phyloP scores from a whole-genome alignment of 129 eudicot species.

The Artemisia tridentata region DNA sequence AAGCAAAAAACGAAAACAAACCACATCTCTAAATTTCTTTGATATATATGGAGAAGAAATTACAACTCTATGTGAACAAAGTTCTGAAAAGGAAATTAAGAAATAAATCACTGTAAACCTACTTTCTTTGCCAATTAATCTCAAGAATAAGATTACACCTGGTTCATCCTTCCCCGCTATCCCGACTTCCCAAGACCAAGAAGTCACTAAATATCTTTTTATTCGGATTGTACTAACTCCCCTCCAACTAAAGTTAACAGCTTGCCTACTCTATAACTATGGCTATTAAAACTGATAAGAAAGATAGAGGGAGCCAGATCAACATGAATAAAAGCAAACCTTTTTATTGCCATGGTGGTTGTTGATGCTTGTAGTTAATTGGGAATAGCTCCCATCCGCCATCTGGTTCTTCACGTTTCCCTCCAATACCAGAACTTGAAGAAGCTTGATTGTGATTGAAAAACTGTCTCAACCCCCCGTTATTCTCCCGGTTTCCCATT shows the following conservation, averaged over 20 bases:
- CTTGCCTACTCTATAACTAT: constrained; percentile 39
- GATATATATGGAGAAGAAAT: constrained; percentile 25
- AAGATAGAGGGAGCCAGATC: constrained; percentile 29
- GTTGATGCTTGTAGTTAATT: constrained; percentile 40
- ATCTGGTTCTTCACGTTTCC: constrained; percentile 40
- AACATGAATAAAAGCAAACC: constrained; percentile 22
- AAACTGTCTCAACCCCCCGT: constrained; percentile 45
- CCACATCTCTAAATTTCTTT: constrained; percentile 13
- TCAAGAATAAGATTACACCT: constrained; percentile 30
- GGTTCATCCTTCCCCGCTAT: constrained; percentile 2
- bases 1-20: background rate
- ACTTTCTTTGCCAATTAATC: constrained; percentile 36
- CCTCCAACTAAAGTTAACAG: constrained; percentile 40
- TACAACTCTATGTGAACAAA: constrained; percentile 40
- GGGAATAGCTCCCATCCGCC: constrained; percentile 40
- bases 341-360: constrained; percentile 41
- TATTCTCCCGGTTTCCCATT: constrained; percentile 50
- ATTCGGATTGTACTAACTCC: constrained; percentile 29
- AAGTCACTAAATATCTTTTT: constrained; percentile 15
- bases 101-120: constrained; percentile 40
- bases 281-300: constrained; percentile 29
- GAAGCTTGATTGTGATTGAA: constrained; percentile 47
- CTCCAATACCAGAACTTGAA: constrained; percentile 39
- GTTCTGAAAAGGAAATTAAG: constrained; percentile 31
- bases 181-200: constrained; percentile 16